Evolutionary conservation across 768 basidiomycete genomes (phyloP), one percentile per base, ranked within the genome.

Genomic region (Neoboletus magnificus): DNA sequence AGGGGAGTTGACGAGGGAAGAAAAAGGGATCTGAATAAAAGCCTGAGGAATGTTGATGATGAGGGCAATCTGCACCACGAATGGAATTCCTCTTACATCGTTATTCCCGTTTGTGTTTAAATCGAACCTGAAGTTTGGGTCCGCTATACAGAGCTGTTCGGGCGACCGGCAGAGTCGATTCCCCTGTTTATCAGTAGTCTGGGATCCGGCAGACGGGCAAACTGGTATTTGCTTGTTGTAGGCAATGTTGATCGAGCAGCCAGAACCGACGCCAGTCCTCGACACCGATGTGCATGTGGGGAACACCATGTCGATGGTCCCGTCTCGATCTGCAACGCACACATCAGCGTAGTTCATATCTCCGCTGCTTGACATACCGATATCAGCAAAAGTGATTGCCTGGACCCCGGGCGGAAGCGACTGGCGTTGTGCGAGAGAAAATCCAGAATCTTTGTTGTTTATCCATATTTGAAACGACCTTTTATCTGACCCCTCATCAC

Each of bases 281-380:
- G 76, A 86, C n/a, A 91, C 82, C 3, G 78, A 81, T 0, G 77
- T 72, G 67, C 97, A 99, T 1, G 89, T 89, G 0, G 91, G 82
- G 66, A 98, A 93, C 43, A 99, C 79, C 80, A 98, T 85, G 69
- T 98, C 97, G 32, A 98, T 89, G 1, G 96, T 95, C 1, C 97
- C 97, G 63, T 98, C 97, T 8, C 97, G 85, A 65, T 98, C 95
- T 89, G 56, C 2, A 48, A 27, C 30, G 23, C 13, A 73, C 52
- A 45, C 37, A 20, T 51, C 8, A 22, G 50, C 46, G n/a, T 6
- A 55, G 23, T 32, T 9, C 23, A 3, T 10, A 32, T 30, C 25
- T 39, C 23, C 20, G 42, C 41, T 16, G n/a, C 2, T 35, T 52
- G 36, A 39, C 77, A 54, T 65, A 92, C 94, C 90, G 61, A 98